Base-by-base conservation (phyloP, 2,329 filamentous ascomycete species). In the Aureobasidium sp. region DNA sequence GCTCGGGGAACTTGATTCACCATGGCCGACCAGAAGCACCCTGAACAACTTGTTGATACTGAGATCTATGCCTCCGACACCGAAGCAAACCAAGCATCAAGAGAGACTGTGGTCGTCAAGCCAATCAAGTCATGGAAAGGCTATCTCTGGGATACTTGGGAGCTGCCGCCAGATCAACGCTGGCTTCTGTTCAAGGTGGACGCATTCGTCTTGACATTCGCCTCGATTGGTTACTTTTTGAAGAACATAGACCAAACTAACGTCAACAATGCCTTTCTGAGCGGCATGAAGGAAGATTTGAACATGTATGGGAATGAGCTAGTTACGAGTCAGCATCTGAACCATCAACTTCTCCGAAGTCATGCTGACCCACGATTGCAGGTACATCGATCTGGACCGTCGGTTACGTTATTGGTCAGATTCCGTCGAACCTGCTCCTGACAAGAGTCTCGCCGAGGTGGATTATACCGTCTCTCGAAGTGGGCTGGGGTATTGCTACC, bases 201-300 rank as follows among this genome's bases (percentile, higher is more conserved):
- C n/a, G 44, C 47, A 15, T 61, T 49, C n/a, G 57, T 61, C 2
- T 34, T 61, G 9, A 61, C 57, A 11, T 61, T 61, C 27, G 44
- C 44, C 6, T 61, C 44, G 14, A 7, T 61, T 20, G 49, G 47
- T 5, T 61, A 52, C 57, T 64, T 66, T 42, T 52, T 64, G 55
- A 68, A 65, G 59, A 61, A 65, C 29, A 69, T 76, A 7, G 75
- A 77, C 61, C 70, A 74, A 22, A 73, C 72, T 14, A 77, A 77
- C 55, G 68, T 77, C 37, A 75, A 73, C 63, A 77, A 77, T 67
- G 75, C 75, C 9, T 77, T 75, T 59, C 72, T 77, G 14, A 68
- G 71, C 51, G 75, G 75, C 5, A 77, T 77, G 75, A 71, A 72
- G 63, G 74, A 77, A 65, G 74, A 77, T 55, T 64, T 77, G 31